These are phyloP conservation scores for Xylogone sp. DNA, from an alignment of 2,329 filamentous ascomycete genomes.

Conservation along the genomic window DNA sequence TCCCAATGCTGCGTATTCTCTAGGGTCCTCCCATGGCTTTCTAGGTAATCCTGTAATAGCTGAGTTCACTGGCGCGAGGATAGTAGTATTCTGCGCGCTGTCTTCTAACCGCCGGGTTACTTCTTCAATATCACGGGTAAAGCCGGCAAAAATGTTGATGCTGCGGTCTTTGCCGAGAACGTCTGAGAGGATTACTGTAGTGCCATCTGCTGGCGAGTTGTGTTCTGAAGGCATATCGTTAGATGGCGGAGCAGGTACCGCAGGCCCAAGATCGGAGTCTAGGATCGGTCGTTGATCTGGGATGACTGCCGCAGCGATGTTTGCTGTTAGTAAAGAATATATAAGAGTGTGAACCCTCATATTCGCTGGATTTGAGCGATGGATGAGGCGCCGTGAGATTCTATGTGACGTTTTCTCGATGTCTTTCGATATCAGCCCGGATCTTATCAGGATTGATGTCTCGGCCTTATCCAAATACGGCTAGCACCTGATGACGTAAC, in stretches of 20 bases:
- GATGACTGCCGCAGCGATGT: constrained; percentile 5
- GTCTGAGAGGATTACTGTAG: constrained; percentile 71
- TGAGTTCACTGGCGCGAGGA: constrained; percentile 83
- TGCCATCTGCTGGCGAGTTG: constrained; percentile 26
- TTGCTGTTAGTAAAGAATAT: constrained; percentile 12
- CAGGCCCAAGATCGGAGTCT: constrained; percentile 17
- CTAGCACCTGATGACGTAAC: background rate
- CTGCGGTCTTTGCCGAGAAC: constrained; percentile 74
- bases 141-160: constrained; percentile 80
- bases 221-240: background rate
- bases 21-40: constrained; percentile 81
- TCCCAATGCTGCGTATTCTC: constrained; percentile 67
- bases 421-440: background rate
- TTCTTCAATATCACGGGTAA: constrained; percentile 71
- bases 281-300: constrained; percentile 14
- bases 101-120: constrained; percentile 68
- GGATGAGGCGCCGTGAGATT: background rate
- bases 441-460: background rate
- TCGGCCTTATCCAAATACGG: background rate
- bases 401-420: background rate
- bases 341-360: constrained; percentile 14
- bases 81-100: constrained; percentile 66
- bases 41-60: constrained; percentile 73
- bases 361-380: constrained; percentile 4
- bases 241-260: constrained; percentile 15